These are phyloP conservation scores for Powellomyces hirtus DNA, from an alignment of 192 early-diverging fungal genomes.

Conservation along the genomic window DNA sequence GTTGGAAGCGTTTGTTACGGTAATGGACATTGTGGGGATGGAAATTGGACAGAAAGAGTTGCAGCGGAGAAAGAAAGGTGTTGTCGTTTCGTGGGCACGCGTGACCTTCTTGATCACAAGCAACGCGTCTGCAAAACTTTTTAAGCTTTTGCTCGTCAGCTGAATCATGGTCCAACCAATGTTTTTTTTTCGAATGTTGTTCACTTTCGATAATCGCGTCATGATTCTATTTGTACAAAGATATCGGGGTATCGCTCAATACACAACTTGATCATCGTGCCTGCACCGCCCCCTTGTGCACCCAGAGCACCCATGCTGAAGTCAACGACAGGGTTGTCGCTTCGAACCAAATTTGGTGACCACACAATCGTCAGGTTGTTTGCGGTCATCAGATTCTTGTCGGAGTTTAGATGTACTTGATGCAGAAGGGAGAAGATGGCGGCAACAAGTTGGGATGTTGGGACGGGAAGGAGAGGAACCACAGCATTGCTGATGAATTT, in stretches of 20 bases:
- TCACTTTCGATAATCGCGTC: no score
- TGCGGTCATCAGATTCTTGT: conserved; percentile 80
- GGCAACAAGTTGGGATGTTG: conserved; percentile 23
- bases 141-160: no score
- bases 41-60: neutral
- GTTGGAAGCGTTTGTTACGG: neutral
- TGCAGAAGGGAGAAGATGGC: conserved; percentile 72
- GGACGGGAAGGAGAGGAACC: conserved; percentile 34
- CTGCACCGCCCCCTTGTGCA: conserved; percentile 32
- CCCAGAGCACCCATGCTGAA: conserved; percentile 46
- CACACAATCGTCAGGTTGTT: conserved; percentile 80
- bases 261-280: conserved; percentile 33
- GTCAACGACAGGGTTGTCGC: conserved; percentile 45
- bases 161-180: no score
- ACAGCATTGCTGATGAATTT: conserved; percentile 23
- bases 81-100: neutral
- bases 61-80: neutral
- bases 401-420: conserved; percentile 64
- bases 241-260: conserved; percentile 39
- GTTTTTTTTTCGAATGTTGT: no score
- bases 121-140: no score
- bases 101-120: neutral
- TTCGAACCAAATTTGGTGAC: conserved; percentile 77
- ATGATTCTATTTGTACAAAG: no score
- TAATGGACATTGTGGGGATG: neutral